These are phyloP conservation scores for Gigaspora rosea DNA, from an alignment of 192 early-diverging fungal genomes.

Conservation along the genomic window DNA sequence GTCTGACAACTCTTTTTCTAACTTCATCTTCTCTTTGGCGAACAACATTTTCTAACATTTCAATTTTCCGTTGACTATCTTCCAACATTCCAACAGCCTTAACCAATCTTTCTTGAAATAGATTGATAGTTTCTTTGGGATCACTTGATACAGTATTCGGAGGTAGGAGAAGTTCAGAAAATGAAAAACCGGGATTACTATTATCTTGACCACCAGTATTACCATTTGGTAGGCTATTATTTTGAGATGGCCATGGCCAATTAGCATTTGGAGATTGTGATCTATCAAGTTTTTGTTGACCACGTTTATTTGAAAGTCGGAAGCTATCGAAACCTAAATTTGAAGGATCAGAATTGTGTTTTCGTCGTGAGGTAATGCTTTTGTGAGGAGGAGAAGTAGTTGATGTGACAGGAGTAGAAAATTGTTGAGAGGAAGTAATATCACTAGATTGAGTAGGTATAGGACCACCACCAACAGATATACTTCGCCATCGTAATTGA, in stretches of 20 bases:
- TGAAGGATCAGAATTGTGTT: not conserved
- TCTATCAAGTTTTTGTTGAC: not conserved
- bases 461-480: conserved; percentile 24
- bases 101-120: conserved; percentile 9
- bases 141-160: not conserved
- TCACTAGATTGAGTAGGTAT: no score
- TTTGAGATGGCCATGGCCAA: not conserved
- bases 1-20: not conserved
- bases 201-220: not conserved
- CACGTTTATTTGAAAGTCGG: not conserved
- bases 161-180: conserved; percentile 7
- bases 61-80: conserved; percentile 17
- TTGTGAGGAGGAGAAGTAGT: conserved; percentile 1
- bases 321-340: conserved; percentile 7
- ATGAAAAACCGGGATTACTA: not conserved
- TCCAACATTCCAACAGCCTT: conserved; percentile 27
- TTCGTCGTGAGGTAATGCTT: not conserved
- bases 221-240: not conserved
- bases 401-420: not conserved
- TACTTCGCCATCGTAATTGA: conserved; percentile 26
- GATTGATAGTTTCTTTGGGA: not conserved
- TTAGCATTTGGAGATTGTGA: not conserved
- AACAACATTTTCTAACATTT: not conserved
- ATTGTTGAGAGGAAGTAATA: not conserved
- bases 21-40: conserved; percentile 28